phyloP scores from a whole-genome alignment of 2,329 filamentous ascomycete genomes.

The Calonectria pteridis region DNA sequence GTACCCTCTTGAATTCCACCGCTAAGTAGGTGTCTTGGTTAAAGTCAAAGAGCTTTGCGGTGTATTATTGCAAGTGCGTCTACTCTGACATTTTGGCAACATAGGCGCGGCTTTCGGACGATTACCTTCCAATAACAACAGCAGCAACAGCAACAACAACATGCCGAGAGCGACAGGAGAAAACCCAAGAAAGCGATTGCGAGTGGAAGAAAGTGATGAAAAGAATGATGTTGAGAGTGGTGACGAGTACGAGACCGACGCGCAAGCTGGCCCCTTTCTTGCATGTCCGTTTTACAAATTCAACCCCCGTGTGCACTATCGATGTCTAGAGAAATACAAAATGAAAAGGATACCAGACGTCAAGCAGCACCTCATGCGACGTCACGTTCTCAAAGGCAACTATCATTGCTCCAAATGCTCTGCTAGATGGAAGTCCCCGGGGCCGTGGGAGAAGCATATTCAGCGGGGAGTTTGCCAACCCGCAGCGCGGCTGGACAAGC shows the following conservation, averaged over 20 bases:
- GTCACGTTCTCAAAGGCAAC: background rate
- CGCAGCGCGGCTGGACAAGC: background rate
- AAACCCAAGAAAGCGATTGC: background rate
- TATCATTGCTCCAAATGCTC: background rate
- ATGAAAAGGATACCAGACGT: background rate
- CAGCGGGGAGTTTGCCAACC: background rate
- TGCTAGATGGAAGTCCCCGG: background rate
- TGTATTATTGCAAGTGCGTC: too few relatives aligned
- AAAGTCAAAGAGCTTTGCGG: too few relatives aligned
- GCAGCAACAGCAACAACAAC: background rate
- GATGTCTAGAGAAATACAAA: background rate
- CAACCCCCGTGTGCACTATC: background rate
- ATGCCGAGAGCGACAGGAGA: background rate
- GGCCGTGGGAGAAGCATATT: background rate
- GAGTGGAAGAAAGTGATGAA: background rate
- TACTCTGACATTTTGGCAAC: background rate
- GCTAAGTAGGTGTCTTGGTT: background rate
- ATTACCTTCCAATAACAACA: background rate
- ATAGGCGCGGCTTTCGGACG: background rate
- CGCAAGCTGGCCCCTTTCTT: background rate
- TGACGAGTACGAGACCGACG: background rate
- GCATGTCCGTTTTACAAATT: background rate
- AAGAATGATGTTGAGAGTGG: background rate
- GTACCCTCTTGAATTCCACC: background rate
- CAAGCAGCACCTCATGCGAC: background rate